Conservation (phyloP, 495 filamentous ascomycete genomes). For the Ascobolus immersus region DNA sequence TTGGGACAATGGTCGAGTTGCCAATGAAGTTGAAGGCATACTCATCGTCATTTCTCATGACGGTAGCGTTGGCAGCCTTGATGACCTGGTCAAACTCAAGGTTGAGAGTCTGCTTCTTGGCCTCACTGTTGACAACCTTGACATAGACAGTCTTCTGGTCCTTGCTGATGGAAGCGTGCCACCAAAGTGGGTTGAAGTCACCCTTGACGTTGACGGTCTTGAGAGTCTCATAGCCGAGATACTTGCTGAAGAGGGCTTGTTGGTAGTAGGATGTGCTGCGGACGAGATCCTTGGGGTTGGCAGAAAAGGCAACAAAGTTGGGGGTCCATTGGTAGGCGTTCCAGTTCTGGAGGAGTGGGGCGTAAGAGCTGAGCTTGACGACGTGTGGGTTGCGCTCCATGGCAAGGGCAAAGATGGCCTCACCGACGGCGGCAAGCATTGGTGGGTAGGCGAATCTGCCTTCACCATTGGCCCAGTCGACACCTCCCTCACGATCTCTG, state of each 20-base stretch:
- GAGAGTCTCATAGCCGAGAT: conserved; percentile 24
- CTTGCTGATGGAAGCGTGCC: conserved; percentile 19
- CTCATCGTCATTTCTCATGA: conserved; percentile 17
- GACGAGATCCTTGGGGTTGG: conserved; percentile 22
- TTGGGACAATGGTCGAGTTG: conserved; percentile 12
- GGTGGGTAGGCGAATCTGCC: conserved; percentile 18
- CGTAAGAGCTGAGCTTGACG: conserved; percentile 22
- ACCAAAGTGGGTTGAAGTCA: conserved; percentile 27
- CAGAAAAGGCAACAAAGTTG: conserved; percentile 17
- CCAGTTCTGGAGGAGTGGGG: conserved; percentile 23
- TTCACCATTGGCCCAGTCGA: conserved; percentile 18
- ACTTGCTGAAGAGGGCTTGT: conserved; percentile 21
- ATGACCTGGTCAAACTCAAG: conserved; percentile 14
- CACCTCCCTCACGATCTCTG: conserved; percentile 24
- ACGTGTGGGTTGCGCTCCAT: conserved; percentile 39
- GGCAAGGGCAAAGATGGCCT: conserved; percentile 42
- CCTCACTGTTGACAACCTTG: conserved; percentile 18
- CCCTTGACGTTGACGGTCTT: conserved; percentile 16
- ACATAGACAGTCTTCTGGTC: conserved; percentile 10
- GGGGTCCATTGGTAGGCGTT: conserved; percentile 21
- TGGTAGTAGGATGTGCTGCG: conserved; percentile 23
- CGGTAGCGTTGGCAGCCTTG: conserved; percentile 18
- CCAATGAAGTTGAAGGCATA: conserved; percentile 19
- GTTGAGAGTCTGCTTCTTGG: conserved; percentile 17
- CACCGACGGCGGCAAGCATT: conserved; percentile 34